Conservation (phyloP, 2,329 filamentous ascomycete species). For the Lachnellula subtilissima region DNA sequence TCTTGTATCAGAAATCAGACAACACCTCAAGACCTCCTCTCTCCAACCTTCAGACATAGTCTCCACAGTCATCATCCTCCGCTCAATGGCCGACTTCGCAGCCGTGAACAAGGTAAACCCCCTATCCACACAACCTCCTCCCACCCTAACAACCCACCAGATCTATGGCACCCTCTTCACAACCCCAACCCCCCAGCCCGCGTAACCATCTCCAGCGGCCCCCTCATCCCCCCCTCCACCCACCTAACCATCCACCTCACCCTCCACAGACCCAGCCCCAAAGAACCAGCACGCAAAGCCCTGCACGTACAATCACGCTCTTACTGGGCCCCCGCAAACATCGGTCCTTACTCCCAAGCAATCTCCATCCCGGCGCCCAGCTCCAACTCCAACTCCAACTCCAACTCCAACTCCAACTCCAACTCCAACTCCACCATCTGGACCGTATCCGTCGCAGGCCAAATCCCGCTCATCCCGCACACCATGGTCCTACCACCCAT, state of each 20-base stretch:
- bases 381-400: slow-evolving; percentile 13
- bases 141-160: slow-evolving; percentile 12
- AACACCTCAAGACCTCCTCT: slow-evolving; percentile 34
- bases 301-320: slow-evolving; percentile 90
- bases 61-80: slow-evolving; percentile 63
- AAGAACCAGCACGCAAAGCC: slow-evolving; percentile 42
- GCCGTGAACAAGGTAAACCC: slow-evolving; percentile 55
- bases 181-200: slow-evolving; percentile 76
- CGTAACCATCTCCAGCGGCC: slow-evolving; percentile 75
- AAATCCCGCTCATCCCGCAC: slow-evolving; percentile 81
- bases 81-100: slow-evolving; percentile 74
- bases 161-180: slow-evolving; percentile 72
- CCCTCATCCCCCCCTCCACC: slow-evolving; percentile 53
- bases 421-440: slow-evolving; percentile 18
- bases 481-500: slow-evolving; percentile 60
- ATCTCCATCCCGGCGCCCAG: slow-evolving; percentile 48
- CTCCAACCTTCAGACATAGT: slow-evolving; percentile 43
- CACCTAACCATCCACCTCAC: slow-evolving; percentile 55
- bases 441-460: slow-evolving; percentile 70
- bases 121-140: background rate
- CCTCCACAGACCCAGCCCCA: background rate
- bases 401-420: no score
- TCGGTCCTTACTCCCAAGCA: slow-evolving; percentile 93
- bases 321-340: slow-evolving; percentile 98
- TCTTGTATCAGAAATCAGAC: slow-evolving; percentile 43